phyloP scores from a whole-genome alignment of 139 green algal genomes.

The Coelastrella sp. region DNA sequence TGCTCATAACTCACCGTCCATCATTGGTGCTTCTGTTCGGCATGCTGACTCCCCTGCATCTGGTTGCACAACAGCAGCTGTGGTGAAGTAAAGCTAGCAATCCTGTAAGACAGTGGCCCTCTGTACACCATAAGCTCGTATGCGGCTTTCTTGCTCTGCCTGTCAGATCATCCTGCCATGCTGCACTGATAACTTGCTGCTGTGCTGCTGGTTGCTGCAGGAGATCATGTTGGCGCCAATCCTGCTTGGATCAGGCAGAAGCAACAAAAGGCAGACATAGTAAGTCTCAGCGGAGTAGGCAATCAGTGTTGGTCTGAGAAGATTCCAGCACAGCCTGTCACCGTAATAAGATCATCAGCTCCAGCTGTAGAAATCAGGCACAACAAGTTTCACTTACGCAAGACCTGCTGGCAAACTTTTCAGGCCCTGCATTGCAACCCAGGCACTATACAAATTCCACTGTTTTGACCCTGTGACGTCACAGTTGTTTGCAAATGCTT shows the following conservation, averaged over 20 bases:
- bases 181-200: background rate
- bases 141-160: too few species aligned
- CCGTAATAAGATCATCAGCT: too few species aligned
- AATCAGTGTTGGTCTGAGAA: too few species aligned
- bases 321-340: too few species aligned
- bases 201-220: background rate
- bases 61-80: background rate
- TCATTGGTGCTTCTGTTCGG: background rate
- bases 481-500: background rate
- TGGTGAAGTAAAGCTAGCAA: background rate
- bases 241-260: background rate
- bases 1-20: too few species aligned
- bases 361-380: background rate
- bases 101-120: background rate
- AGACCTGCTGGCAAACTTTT: too few species aligned
- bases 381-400: too few species aligned
- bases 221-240: background rate
- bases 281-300: background rate
- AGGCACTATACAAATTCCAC: background rate
- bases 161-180: background rate
- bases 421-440: too few species aligned
- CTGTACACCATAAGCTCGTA: too few species aligned
- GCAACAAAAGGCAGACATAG: background rate
- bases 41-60: background rate
- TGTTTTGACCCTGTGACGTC: background rate